Base-by-base conservation (phyloP, 345 rosid species). In the Geranium rotundifolium region DNA sequence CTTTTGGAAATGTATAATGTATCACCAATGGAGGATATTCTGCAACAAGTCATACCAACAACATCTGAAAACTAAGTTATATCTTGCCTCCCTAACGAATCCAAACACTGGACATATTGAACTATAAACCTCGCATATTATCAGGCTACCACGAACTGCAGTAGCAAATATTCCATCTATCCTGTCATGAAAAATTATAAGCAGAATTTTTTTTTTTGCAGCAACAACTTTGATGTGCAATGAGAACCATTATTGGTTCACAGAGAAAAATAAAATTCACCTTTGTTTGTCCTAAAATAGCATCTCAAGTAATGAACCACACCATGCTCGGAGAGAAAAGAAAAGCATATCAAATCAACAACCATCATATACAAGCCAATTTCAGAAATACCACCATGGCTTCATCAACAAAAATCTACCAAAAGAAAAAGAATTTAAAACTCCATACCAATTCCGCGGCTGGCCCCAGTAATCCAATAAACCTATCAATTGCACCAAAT, bases 391-490 rank as follows among this genome's bases (percentile, higher is more conserved):
- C 52, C 14, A 46, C 52, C 14, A 46, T 9, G 52, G 62, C 23
- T 31, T 58, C 17, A 12, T 34, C 23, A 20, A 39, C 19, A 58
- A 19, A 16, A 27, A 58, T n/a, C 13, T 41, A 31, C 46, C 17
- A 37, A 34, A n/a, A 13, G 13, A 12, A 27, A 57, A 39, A 20
- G 17, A 17, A 19, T 34, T 41, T 34, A 34, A 19, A 18, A 34
- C 34, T 50, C 10, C 74, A 29, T 80, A 88, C 98, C 98, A 27
- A 92, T 92, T 61, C 98, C 98, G 29, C 98, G 90, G 71, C 98
- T 89, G 30, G 96, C 95, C 14, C 98, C 96, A 57, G 98, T 92
- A 58, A 92, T 85, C 98, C 98, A 92, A 20, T 89, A 75, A 19
- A 92, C 96, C 98, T 86, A 60, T 23, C 17, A 20, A 55, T 65